Evolutionary conservation across 2,329 filamentous ascomycete genomes (phyloP).

Genomic region (Penicillium sp.): DNA sequence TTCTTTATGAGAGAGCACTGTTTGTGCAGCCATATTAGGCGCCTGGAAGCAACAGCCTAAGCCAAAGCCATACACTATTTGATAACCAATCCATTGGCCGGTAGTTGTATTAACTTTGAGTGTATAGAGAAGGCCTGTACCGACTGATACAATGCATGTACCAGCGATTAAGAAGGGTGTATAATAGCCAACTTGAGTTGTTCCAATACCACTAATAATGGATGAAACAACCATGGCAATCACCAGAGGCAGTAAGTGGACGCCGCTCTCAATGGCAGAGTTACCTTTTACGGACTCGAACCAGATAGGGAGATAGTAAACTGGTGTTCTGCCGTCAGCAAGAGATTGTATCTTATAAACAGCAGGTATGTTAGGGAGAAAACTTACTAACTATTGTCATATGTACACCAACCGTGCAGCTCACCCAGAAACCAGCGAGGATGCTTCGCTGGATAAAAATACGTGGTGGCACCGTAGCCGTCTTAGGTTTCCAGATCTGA

Average conservation of each 20-base stretch:
- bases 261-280: conserved; percentile 32
- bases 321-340: conserved; percentile 18
- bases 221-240: conserved; percentile 28
- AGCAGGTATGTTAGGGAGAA: not conserved
- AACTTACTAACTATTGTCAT: conserved; percentile 1
- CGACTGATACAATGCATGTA: conserved; percentile 24
- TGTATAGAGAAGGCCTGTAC: conserved; percentile 28
- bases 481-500: conserved; percentile 28
- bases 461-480: conserved; percentile 43
- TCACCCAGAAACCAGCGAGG: not conserved
- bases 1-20: conserved; percentile 22
- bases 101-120: conserved; percentile 22
- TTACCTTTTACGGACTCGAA: conserved; percentile 24
- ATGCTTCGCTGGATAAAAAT: conserved; percentile 45
- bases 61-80: conserved; percentile 21
- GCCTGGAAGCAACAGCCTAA: conserved; percentile 18
- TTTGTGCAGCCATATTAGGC: conserved; percentile 18
- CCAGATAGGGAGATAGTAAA: conserved; percentile 26
- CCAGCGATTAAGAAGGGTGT: conserved; percentile 25
- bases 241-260: conserved; percentile 41
- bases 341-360: not conserved
- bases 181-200: conserved; percentile 24
- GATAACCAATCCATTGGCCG: conserved; percentile 24
- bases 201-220: conserved; percentile 23
- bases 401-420: conserved; percentile 3